A percentile compares a stretch with the other conserved stretches of the same genome.
Evolutionary conservation across 148 eudicot species (phyloP).

Genomic region (Vaccinium macrocarpon): DNA sequence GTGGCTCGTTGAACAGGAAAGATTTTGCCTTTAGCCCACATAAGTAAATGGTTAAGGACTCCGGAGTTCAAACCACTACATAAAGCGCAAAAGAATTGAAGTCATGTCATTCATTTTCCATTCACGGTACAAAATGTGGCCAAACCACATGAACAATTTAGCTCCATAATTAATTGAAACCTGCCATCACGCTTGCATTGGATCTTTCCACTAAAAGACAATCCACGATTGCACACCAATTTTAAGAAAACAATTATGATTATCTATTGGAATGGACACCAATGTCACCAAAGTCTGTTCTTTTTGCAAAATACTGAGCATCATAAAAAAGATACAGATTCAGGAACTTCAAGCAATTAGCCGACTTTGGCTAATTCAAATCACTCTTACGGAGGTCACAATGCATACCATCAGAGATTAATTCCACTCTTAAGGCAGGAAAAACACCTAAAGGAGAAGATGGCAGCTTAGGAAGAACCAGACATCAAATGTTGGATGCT

Average conservation of each 20-base stretch:
- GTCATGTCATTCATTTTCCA: background rate
- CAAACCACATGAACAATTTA: background rate
- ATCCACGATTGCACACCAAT: background rate
- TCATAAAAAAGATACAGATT: background rate
- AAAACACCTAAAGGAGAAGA: slow-evolving; percentile 1
- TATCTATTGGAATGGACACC: background rate
- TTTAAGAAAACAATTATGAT: background rate
- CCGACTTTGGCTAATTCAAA: background rate
- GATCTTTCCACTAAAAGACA: background rate
- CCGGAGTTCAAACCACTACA: background rate
- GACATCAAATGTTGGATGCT: background rate
- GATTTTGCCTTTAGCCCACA: background rate
- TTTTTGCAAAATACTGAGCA: background rate
- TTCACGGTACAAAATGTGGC: background rate
- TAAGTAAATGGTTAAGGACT: background rate
- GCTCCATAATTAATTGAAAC: background rate
- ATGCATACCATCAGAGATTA: background rate
- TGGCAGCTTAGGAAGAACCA: background rate
- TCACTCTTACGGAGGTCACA: background rate
- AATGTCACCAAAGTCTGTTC: background rate
- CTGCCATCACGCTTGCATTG: background rate
- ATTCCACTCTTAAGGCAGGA: background rate
- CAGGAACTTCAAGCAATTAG: slow-evolving; percentile 3
- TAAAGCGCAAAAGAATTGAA: background rate
- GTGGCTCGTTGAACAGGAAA: background rate